Base-by-base conservation (phyloP, 2,329 filamentous ascomycete genomes). In the Aspergillus costaricaensis region DNA sequence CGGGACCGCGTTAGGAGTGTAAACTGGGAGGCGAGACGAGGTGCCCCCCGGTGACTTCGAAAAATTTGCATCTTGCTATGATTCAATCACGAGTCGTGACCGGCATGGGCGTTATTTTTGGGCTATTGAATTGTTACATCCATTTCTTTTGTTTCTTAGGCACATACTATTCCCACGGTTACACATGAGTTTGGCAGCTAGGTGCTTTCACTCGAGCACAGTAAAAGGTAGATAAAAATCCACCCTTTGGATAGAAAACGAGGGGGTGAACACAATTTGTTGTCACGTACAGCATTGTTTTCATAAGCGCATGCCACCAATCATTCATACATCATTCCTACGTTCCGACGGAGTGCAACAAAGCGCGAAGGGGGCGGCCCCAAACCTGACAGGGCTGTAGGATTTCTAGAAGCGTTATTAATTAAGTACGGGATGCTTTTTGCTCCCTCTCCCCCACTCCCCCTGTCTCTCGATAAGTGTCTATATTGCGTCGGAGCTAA, bases 371-470 rank as follows among this genome's bases (percentile, higher is more conserved):
- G 41, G 19, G 19, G 62, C 67, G 61, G 65, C 67, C 66, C 55
- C 53, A 10, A 51, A 57, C 50, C 48, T 57, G 41, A 58, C 48
- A 64, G 48, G 56, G 58, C 54, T 49, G 62, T 65, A 70, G 55
- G 12, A 36, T 10, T 36, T 36, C 32, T 36, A 36, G 32, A 36
- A 36, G 12, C 32, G 32, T 14, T 36, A 15, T 14, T 36, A 36
- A 36, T 14, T 69, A 71, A 74, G 69, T 74, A 76, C 72, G 68
- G 4, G 68, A 77, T 74, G 74, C 75, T 75, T 77, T 72, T 77
- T 76, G 32, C 12, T 15, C 32, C 32, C 32, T 14, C 32, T 36
- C 32, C 32, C 32, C 10, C 30, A 14, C 30, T 12, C 30, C 4
- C 32, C 10, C 32, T 36, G 32, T 36, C 32, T 36, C 32, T 36